Evolutionary conservation across 139 green algal species (phyloP).

Genomic region (Chlorella sp.): DNA sequence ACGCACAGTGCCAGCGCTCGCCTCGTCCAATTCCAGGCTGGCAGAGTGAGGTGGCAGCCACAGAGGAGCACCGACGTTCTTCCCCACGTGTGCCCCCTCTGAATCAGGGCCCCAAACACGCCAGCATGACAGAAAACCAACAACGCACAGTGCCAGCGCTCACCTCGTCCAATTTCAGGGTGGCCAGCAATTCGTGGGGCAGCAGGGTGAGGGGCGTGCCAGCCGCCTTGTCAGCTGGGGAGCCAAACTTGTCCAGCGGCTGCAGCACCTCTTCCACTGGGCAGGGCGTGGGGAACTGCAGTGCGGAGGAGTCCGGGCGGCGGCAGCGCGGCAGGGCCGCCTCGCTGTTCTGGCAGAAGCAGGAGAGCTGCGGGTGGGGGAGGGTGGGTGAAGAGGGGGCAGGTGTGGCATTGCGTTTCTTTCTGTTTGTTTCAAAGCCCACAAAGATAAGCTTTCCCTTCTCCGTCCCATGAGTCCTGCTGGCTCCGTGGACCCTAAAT

Average conservation of each 20-base stretch:
- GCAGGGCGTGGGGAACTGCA: constrained; percentile 27
- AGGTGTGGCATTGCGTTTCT: background rate
- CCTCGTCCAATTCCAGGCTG: too few species aligned
- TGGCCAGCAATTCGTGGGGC: background rate
- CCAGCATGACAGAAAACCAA: background rate
- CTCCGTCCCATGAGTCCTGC: too few species aligned
- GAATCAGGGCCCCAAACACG: too few species aligned
- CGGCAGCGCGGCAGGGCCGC: constrained; percentile 26
- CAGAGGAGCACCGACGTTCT: too few species aligned
- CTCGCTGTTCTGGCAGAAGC: constrained; percentile 30
- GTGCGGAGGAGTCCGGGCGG: background rate
- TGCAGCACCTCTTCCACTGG: constrained; percentile 1
- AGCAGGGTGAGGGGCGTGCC: background rate
- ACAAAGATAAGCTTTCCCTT: too few species aligned
- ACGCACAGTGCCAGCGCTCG: too few species aligned
- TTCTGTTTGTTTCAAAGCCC: too few species aligned
- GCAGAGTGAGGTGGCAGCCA: too few species aligned
- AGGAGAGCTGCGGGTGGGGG: constrained; percentile 1
- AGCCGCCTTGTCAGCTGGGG: too few species aligned
- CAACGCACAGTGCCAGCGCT: background rate
- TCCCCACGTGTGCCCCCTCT: too few species aligned
- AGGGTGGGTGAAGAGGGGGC: background rate
- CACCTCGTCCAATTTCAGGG: background rate
- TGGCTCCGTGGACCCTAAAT: too few species aligned
- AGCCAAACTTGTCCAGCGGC: background rate